A percentile compares a stretch with the other conserved stretches of the same genome.
These are phyloP conservation scores for Saturnispora gosingensis DNA, from an alignment of 805 yeast species.

Conservation along the genomic window DNA sequence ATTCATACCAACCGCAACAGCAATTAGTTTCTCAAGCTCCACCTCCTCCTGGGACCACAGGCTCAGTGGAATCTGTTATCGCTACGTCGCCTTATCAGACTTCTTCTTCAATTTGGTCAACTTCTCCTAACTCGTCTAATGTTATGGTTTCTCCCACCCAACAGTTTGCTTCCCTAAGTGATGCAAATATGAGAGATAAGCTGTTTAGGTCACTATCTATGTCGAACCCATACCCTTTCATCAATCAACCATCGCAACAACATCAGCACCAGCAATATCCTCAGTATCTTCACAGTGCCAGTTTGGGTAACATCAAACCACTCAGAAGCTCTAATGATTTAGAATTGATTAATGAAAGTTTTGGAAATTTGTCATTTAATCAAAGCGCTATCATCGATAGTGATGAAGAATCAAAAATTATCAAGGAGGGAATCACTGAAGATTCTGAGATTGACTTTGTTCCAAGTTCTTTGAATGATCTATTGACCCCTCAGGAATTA, in stretches of 20 bases:
- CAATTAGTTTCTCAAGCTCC: neutral
- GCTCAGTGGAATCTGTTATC: slow-evolving; percentile 9
- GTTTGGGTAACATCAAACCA: neutral
- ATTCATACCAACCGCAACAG: neutral
- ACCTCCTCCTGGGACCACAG: slow-evolving; percentile 7
- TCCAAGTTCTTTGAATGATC: slow-evolving; percentile 72
- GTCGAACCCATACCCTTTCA: neutral
- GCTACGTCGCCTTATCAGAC: slow-evolving; percentile 21
- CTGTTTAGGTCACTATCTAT: slow-evolving; percentile 8
- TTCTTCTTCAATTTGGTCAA: slow-evolving; percentile 12
- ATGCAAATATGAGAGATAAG: neutral
- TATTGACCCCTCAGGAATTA: slow-evolving; percentile 74
- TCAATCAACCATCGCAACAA: neutral
- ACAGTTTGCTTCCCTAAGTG: neutral
- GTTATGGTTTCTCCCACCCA: neutral
- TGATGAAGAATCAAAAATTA: slow-evolving; percentile 9
- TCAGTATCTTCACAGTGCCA: neutral
- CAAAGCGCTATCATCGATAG: slow-evolving; percentile 15
- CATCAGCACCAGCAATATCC: neutral
- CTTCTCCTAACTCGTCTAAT: neutral
- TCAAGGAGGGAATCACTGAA: slow-evolving; percentile 16
- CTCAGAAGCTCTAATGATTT: neutral
- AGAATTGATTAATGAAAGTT: neutral
- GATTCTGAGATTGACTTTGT: slow-evolving; percentile 57
- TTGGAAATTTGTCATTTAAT: neutral